phyloP scores from a whole-genome alignment of 2,329 filamentous ascomycete species.

The Botrytis sinoallii region DNA sequence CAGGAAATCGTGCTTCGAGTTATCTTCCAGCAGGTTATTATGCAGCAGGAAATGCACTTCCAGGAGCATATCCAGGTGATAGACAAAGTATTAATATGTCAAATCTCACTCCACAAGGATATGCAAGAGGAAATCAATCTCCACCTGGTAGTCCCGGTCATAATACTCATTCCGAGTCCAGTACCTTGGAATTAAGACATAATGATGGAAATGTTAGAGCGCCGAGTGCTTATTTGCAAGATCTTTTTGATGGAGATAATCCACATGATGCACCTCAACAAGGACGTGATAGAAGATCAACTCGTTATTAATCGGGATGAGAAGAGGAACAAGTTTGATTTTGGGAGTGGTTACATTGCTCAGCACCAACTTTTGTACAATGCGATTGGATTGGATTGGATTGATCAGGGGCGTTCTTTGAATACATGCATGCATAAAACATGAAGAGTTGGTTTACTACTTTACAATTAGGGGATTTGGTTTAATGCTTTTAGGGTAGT shows the following conservation, averaged over 20 bases:
- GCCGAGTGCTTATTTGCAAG: slow-evolving; percentile 86
- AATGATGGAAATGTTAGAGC: slow-evolving; percentile 62
- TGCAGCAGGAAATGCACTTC: slow-evolving; percentile 54
- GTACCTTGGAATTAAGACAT: slow-evolving; percentile 62
- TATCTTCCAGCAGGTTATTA: slow-evolving; percentile 93
- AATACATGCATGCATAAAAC: slow-evolving; percentile 4
- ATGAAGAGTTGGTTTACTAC: slow-evolving; percentile 1
- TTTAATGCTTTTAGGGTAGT: neutral
- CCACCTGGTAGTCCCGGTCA: slow-evolving; percentile 61
- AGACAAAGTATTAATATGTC: slow-evolving; percentile 54
- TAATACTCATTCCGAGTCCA: slow-evolving; percentile 45
- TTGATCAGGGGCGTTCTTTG: slow-evolving; percentile 3
- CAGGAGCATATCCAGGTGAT: slow-evolving; percentile 37
- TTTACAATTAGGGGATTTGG: neutral
- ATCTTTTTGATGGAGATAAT: slow-evolving; percentile 66
- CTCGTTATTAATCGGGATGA: neutral
- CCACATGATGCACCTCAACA: neutral
- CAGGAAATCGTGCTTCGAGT: slow-evolving; percentile 65
- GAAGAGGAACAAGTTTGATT: neutral
- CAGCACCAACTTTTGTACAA: neutral
- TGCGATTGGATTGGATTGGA: slow-evolving; percentile 2
- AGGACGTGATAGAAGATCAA: slow-evolving; percentile 1
- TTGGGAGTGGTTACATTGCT: neutral
- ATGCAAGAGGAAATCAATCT: slow-evolving; percentile 42
- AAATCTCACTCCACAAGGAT: slow-evolving; percentile 51